Evolutionary conservation across 208 protist genomes (phyloP), one percentile per base, ranked within the genome.

Genomic region (Leishmania major): DNA sequence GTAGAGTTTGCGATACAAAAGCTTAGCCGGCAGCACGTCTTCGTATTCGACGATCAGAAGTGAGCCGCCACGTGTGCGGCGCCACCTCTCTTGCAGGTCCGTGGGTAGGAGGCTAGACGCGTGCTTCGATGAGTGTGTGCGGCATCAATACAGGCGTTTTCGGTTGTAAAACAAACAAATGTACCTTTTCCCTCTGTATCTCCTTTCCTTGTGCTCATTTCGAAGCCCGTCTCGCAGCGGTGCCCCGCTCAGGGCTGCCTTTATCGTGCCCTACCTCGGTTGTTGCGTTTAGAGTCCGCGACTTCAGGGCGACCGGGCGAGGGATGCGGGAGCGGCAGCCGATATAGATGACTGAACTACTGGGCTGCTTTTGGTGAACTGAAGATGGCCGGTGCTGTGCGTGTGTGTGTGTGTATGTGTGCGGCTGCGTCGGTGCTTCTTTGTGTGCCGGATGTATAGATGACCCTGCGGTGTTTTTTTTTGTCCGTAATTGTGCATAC

Each of bases 1-100:
- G 81, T 98, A 53, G 95, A 98, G 86, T 95, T 94, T 78, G 94
- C 90, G 35, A 93, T 97, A 88, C 92, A 97, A 60, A 98, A 98
- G 82, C 80, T 98, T 49, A 91, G 89, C 51, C 93, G 95, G n/a
- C 79, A 87, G 28, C 90, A 95, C 83, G 93, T 98, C 17, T 96
- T 91, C 80, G 86, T 98, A 8, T 96, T 94, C 80, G 90, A 98
- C 51, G 94, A 97, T 79, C 92, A 92, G 64, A 93, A 91, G 76
- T 95, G 51, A 84, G 59, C 2, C 13, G 5, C 4, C 37, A 37
- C 73, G n/a, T 51, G 53, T 47, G 35, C 3, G 15, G 2, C n/a
- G 31, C 45, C 17, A 59, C 59, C 19, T 47, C 60, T 79, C 55
- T 51, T 43, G 45, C 17, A n/a, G 70, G 8, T 2, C 28, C 13